phyloP scores from a whole-genome alignment of 2,329 filamentous ascomycete species.

The Rosellinia necatrix region DNA sequence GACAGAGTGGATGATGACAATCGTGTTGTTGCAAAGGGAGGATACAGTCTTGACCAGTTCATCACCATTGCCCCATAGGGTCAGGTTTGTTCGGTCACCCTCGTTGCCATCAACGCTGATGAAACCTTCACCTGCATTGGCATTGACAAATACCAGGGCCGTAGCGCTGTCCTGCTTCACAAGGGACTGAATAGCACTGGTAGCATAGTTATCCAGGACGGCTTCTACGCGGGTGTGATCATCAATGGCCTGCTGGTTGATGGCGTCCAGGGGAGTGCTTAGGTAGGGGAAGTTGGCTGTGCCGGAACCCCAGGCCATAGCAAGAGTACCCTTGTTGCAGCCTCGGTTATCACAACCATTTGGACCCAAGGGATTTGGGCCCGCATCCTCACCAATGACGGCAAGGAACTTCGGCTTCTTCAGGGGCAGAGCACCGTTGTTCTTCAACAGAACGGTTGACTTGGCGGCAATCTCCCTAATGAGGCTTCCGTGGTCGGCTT shows the following conservation, averaged over 20 bases:
- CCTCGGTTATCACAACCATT: conserved; percentile 77
- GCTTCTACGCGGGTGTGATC: conserved; percentile 67
- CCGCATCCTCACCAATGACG: conserved; percentile 83
- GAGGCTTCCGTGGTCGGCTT: conserved; percentile 69
- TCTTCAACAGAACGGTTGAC: conserved; percentile 89
- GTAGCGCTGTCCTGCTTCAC: conserved; percentile 67
- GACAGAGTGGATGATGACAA: conserved; percentile 86
- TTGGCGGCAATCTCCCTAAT: conserved; percentile 80
- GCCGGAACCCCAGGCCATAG: conserved; percentile 81
- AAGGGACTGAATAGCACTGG: conserved; percentile 65
- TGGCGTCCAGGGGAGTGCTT: conserved; percentile 72
- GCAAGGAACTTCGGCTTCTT: conserved; percentile 75
- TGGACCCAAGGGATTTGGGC: conserved; percentile 72
- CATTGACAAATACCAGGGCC: conserved; percentile 88
- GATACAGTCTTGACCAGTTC: conserved; percentile 80
- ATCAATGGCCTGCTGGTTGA: conserved; percentile 64
- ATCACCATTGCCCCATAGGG: conserved; percentile 84
- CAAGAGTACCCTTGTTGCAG: conserved; percentile 65
- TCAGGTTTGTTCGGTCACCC: conserved; percentile 92
- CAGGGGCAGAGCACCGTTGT: conserved; percentile 76
- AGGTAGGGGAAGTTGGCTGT: conserved; percentile 77
- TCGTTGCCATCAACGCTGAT: conserved; percentile 81
- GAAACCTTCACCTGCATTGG: conserved; percentile 84
- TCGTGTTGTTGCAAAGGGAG: conserved; percentile 79
- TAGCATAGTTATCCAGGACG: conserved; percentile 67